Percentiles rank a stretch among this genome's conserved stretches.
Evolutionary conservation across 108 stramenopile species (phyloP).

Genomic region (Cyclostephanos tholiformis): DNA sequence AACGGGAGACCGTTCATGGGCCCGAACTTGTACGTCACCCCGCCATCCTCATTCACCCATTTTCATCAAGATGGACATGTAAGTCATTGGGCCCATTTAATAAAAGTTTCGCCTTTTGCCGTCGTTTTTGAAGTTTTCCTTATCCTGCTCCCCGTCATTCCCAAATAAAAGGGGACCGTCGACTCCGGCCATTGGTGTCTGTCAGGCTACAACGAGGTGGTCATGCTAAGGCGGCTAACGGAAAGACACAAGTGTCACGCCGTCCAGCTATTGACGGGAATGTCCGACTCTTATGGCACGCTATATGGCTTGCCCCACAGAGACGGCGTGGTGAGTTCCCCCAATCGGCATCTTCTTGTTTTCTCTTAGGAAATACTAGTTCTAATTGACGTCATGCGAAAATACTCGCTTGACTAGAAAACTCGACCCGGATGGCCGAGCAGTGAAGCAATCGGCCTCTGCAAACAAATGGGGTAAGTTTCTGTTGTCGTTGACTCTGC

Average conservation of each 20-base stretch:
- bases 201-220: conserved; percentile 82
- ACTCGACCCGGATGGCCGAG: conserved; percentile 66
- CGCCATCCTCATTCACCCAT: conserved; percentile 68
- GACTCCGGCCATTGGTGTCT: conserved; percentile 82
- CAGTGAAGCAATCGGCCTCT: conserved; percentile 56
- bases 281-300: conserved; percentile 44
- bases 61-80: conserved; percentile 84
- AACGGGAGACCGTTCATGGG: conserved; percentile 81
- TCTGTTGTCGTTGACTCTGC: background rate
- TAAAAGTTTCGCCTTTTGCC: background rate
- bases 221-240: conserved; percentile 77
- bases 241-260: conserved; percentile 77
- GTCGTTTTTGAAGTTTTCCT: background rate
- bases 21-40: conserved; percentile 81
- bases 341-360: background rate
- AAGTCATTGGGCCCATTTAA: background rate
- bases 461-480: conserved; percentile 74
- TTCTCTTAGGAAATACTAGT: background rate
- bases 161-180: conserved; percentile 68
- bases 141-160: background rate
- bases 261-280: conserved; percentile 46
- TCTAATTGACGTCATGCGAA: background rate
- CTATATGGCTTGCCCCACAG: conserved; percentile 75
- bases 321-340: conserved; percentile 54
- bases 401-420: conserved; percentile 23